Evolutionary conservation across 345 rosid species (phyloP).

Genomic region (Moricandia arvensis): DNA sequence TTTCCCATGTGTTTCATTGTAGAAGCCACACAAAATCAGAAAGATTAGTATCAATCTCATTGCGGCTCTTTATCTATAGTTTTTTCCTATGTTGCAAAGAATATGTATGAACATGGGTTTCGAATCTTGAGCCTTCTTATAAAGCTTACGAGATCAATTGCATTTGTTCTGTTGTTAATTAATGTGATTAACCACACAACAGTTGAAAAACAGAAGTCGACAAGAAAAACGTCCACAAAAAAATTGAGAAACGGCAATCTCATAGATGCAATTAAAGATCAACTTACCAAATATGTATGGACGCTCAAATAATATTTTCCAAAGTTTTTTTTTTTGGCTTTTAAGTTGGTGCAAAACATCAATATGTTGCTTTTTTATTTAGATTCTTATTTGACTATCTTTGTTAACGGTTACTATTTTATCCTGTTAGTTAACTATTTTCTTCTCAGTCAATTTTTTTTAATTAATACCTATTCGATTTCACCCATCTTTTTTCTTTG

Average conservation of each 20-base stretch:
- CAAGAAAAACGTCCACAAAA: too few relatives aligned
- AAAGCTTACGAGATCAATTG: background rate
- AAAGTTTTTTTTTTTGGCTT: background rate
- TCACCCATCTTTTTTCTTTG: background rate
- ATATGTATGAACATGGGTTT: background rate
- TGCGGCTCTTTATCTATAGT: background rate
- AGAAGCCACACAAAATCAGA: slow-evolving; percentile 8
- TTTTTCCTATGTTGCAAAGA: slow-evolving; percentile 1
- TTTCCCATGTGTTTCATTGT: background rate
- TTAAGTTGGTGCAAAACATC: background rate
- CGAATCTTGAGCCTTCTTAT: background rate
- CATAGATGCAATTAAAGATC: background rate
- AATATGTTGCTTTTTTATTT: background rate
- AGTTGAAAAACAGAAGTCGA: background rate
- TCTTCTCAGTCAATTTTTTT: too few relatives aligned
- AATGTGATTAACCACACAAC: too few relatives aligned
- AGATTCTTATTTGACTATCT: slow-evolving; percentile 5
- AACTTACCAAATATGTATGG: background rate
- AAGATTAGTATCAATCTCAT: slow-evolving; percentile 10
- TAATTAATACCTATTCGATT: background rate
- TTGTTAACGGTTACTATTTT: background rate
- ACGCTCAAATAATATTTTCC: background rate
- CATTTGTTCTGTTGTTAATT: too few relatives aligned
- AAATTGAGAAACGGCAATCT: background rate
- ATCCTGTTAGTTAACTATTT: too few relatives aligned